Percentiles rank a stretch among this genome's conserved stretches.
phyloP scores from a whole-genome alignment of 441 rosid species.

The Lepidium campestre region DNA sequence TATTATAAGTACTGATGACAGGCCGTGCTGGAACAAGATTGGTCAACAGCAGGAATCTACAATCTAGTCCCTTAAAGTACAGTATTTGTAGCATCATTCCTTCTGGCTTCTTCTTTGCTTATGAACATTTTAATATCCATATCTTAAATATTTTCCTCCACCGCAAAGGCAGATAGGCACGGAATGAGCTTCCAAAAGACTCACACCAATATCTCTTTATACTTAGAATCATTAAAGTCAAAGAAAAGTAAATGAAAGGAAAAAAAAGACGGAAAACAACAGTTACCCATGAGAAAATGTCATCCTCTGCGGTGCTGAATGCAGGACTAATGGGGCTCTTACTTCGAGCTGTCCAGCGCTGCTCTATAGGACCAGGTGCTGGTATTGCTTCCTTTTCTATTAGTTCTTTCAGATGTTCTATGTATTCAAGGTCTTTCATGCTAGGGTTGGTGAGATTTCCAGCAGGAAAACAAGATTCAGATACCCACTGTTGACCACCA shows the following conservation, averaged over 20 bases:
- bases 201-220: not conserved
- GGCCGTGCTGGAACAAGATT: not conserved
- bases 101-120: not conserved
- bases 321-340: slow-evolving; percentile 88
- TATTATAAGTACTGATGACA: not conserved
- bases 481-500: slow-evolving; percentile 99
- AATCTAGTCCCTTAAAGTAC: not conserved
- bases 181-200: not conserved
- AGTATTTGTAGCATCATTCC: not conserved
- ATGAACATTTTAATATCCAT: not conserved
- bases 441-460: slow-evolving; percentile 84
- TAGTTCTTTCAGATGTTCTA: slow-evolving; percentile 72
- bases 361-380: slow-evolving; percentile 91
- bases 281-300: slow-evolving; percentile 87
- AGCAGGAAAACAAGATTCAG: slow-evolving; percentile 92
- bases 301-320: slow-evolving; percentile 66
- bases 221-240: not conserved
- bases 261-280: not conserved
- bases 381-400: slow-evolving; percentile 77
- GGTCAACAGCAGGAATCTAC: slow-evolving; percentile 3
- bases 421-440: slow-evolving; percentile 89
- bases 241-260: not conserved
- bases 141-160: not conserved
- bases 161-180: not conserved
- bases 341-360: slow-evolving; percentile 89